Evolutionary conservation across 768 basidiomycete genomes (phyloP).

Genomic region (Amanita rubescens): DNA sequence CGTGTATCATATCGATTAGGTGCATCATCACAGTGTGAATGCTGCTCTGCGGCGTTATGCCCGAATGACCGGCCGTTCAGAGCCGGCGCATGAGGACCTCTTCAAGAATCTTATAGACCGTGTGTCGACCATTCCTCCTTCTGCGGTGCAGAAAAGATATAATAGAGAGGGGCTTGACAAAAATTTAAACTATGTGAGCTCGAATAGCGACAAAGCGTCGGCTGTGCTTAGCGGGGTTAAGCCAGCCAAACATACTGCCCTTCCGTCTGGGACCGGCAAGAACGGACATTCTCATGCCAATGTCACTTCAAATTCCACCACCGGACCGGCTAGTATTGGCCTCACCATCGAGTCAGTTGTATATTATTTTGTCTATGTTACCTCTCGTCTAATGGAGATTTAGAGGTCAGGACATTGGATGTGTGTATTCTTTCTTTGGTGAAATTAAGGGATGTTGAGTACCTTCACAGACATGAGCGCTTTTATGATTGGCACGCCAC

Average conservation of each 20-base stretch:
- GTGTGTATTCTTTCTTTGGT: constrained; percentile 14
- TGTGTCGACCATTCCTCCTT: constrained; percentile 23
- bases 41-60: constrained; percentile 46
- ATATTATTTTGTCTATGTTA: not conserved
- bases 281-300: constrained; percentile 8
- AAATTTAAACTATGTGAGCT: not conserved
- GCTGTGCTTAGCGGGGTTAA: constrained; percentile 18
- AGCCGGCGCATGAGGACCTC: constrained; percentile 30
- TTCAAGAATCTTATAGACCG: constrained; percentile 31
- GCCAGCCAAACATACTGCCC: constrained; percentile 12
- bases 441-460: constrained; percentile 1
- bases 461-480: constrained; percentile 22
- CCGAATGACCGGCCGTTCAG: constrained; percentile 44
- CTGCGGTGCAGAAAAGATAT: constrained; percentile 15
- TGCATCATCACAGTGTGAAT: constrained; percentile 56
- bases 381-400: not conserved
- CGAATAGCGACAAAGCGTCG: not conserved
- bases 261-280: constrained; percentile 6
- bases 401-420: constrained; percentile 48
- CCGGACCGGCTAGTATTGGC: constrained; percentile 35
- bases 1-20: constrained; percentile 22
- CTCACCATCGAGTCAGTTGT: constrained; percentile 52
- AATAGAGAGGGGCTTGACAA: not conserved
- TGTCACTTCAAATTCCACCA: not conserved
- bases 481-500: constrained; percentile 39